These are phyloP conservation scores for Mentha longifolia DNA, from an alignment of 257 asterid genomes.

Conservation along the genomic window DNA sequence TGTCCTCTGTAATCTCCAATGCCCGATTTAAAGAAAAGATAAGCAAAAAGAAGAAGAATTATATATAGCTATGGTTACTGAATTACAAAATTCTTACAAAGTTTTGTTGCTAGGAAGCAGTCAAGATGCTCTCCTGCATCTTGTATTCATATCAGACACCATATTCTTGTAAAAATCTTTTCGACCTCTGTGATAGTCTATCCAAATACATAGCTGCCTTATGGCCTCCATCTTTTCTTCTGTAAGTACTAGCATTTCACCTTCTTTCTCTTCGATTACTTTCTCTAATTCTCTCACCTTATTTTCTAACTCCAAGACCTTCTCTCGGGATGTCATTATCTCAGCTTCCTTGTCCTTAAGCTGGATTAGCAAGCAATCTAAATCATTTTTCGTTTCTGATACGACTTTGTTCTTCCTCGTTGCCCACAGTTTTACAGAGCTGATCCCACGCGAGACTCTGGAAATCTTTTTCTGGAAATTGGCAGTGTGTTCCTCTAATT, in stretches of 20 bases:
- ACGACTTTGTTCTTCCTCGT: conserved; percentile 60
- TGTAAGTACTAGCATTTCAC: conserved; percentile 54
- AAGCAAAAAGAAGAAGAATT: background rate
- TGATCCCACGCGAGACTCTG: conserved; percentile 65
- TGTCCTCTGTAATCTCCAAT: conserved; percentile 8
- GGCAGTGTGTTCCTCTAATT: conserved; percentile 59
- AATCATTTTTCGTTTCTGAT: conserved; percentile 49
- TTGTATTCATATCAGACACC: conserved; percentile 49
- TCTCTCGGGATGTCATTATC: conserved; percentile 62
- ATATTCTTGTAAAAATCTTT: conserved; percentile 73
- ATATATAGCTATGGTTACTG: background rate
- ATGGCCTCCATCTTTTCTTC: conserved; percentile 94
- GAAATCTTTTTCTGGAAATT: conserved; percentile 71
- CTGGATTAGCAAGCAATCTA: conserved; percentile 57
- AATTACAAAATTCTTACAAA: background rate
- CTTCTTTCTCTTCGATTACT: conserved; percentile 59
- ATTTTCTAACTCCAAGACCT: conserved; percentile 64
- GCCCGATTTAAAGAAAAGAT: conserved; percentile 9
- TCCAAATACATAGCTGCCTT: conserved; percentile 88
- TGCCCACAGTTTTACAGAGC: conserved; percentile 70
- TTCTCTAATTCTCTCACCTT: conserved; percentile 75
- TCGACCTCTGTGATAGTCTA: conserved; percentile 76
- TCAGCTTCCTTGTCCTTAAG: conserved; percentile 74
- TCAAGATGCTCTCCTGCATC: conserved; percentile 38
- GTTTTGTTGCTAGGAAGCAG: background rate